Base-by-base conservation (phyloP, 2,329 filamentous ascomycete genomes). In the Dendryphion nanum region DNA sequence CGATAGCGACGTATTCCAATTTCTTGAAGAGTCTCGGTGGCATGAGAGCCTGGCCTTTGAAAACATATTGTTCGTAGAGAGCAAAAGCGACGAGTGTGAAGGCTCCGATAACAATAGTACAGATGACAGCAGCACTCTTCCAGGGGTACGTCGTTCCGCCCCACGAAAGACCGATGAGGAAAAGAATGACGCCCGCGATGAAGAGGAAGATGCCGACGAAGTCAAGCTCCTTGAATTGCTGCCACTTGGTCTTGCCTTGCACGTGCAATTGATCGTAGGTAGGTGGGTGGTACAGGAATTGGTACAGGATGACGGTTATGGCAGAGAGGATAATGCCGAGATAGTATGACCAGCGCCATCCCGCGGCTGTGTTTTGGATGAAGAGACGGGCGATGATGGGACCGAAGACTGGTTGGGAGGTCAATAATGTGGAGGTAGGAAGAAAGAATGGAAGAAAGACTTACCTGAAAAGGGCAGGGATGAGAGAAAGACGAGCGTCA, bases 231-330 rank as follows among this genome's bases (percentile, higher is more conserved):
- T 53, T 53, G 35, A 55, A 48, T 10, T 53, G 41, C 26, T 55
- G 39, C 35, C 48, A 56, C 18, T 59, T 42, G 17, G 56, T 55
- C 23, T 50, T 55, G 18, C 47, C 47, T 17, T 46, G 41, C 14
- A 52, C 47, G 35, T 71, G 69, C 16, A 65, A 50, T 53, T 68
- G 74, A 7, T 66, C 44, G 31, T 48, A 55, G 3, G 47, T 67
- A 0, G 75, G 72, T 16, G 72, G 74, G 43, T 70, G 67, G 55
- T 76, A 77, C 39, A 72, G 68, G 44, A 73, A 64, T 23, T 63
- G 57, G 45, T 69, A 75, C 10, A 74, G 59, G 3, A 63, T 51
- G 5, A 71, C 45, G 10, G 69, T 58, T 14, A 72, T 42, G 17
- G 58, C 63, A 26, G 61, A 66, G 35, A 71, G 53, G 37, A 75